Evolutionary conservation across 352 stramenopile species (phyloP).

Genomic region (Aphanomyces invadans): DNA sequence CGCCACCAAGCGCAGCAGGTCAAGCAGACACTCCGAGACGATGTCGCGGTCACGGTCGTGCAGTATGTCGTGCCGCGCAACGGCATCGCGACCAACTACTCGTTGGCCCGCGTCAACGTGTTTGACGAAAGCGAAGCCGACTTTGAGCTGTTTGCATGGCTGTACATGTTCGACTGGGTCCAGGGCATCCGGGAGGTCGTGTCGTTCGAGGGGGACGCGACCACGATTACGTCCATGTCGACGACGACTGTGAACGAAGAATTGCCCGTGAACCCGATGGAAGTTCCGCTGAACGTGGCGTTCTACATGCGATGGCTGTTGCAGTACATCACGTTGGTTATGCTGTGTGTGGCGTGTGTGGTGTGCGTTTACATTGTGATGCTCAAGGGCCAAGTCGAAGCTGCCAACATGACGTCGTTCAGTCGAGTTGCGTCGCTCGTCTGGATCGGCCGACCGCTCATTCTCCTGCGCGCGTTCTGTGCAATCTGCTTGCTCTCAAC

Average conservation of each 20-base stretch:
- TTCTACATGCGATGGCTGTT: neutral
- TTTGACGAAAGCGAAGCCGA: neutral
- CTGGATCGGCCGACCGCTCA: conserved; percentile 17
- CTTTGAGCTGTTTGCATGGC: conserved; percentile 9
- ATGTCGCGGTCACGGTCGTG: neutral
- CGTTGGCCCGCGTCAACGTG: neutral
- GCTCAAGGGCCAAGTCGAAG: conserved; percentile 2
- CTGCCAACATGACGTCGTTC: conserved; percentile 8
- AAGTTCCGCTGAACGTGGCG: conserved; percentile 16
- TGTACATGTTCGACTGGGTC: conserved; percentile 13
- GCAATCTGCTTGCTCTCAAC: conserved; percentile 13
- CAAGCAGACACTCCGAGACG: neutral
- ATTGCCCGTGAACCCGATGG: neutral
- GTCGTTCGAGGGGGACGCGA: neutral
- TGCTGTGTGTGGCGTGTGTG: conserved; percentile 3
- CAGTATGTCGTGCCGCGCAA: neutral
- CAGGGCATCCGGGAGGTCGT: conserved; percentile 13
- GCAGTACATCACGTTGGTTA: conserved; percentile 9
- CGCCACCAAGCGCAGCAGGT: neutral
- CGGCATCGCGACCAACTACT: no score
- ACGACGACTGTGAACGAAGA: neutral
- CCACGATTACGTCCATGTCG: neutral
- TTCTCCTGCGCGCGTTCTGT: conserved; percentile 3
- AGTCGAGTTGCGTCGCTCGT: conserved; percentile 14
- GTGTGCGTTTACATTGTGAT: conserved; percentile 1